Conservation (phyloP, 495 filamentous ascomycete species). For the Clohesyomyces aquaticus region DNA sequence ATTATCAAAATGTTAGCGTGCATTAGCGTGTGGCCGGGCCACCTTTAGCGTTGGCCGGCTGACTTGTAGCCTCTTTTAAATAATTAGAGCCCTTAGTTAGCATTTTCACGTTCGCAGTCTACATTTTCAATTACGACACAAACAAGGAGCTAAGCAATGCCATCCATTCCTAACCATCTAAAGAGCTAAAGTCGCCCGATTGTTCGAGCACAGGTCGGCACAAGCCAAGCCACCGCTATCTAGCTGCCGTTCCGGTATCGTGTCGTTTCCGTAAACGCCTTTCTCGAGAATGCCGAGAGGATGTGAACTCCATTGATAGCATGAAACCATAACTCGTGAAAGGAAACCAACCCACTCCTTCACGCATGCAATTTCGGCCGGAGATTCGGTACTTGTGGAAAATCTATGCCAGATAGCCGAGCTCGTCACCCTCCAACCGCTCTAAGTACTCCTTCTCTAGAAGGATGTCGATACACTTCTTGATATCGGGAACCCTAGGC, state of each 20-base stretch:
- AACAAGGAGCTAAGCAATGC: neutral
- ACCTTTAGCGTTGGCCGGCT: too few relatives aligned
- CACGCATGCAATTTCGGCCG: neutral
- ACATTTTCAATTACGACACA: neutral
- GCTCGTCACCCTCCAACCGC: conserved; percentile 88
- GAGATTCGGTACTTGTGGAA: neutral
- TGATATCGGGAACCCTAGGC: conserved; percentile 92
- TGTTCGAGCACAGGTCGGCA: neutral
- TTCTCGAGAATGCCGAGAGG: neutral
- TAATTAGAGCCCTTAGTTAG: too few relatives aligned
- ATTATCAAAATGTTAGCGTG: too few relatives aligned
- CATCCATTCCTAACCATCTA: neutral
- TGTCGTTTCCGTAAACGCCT: neutral
- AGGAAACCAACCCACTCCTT: neutral
- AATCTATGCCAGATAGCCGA: conserved; percentile 82
- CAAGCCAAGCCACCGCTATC: neutral
- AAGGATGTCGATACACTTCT: conserved; percentile 98
- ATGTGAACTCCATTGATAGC: neutral
- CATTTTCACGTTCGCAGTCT: neutral
- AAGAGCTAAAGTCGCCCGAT: neutral
- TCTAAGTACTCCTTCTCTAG: conserved; percentile 99
- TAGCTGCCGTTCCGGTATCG: neutral
- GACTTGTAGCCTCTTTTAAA: too few relatives aligned
- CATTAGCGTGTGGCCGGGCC: too few relatives aligned
- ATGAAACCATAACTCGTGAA: neutral